Evolutionary conservation across 345 rosid genomes (phyloP).

Genomic region (Eucalyptus cloeziana): DNA sequence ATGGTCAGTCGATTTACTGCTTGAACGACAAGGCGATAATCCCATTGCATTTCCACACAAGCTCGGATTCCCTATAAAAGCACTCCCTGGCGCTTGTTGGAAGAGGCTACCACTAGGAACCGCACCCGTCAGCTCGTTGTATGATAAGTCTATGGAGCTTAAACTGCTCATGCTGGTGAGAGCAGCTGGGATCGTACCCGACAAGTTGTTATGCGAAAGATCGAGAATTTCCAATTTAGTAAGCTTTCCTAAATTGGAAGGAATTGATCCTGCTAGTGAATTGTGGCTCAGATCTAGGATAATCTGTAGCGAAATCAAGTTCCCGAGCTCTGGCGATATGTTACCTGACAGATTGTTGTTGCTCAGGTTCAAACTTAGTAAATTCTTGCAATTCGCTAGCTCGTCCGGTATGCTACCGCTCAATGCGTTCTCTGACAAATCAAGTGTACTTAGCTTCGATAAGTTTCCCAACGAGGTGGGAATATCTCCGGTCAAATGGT

Average conservation of each 20-base stretch:
- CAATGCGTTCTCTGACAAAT: constrained; percentile 32
- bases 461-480: constrained; percentile 22
- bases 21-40: constrained; percentile 16
- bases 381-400: constrained; percentile 20
- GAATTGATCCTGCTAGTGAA: constrained; percentile 43
- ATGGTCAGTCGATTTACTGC: constrained; percentile 1
- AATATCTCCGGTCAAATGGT: constrained; percentile 30
- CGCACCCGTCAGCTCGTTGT: constrained; percentile 35
- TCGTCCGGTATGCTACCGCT: constrained; percentile 21
- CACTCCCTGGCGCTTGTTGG: constrained; percentile 15
- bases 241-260: constrained; percentile 28
- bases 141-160: constrained; percentile 35
- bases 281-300: constrained; percentile 58
- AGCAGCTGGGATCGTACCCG: constrained; percentile 33
- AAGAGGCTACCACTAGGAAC: constrained; percentile 31
- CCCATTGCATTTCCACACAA: constrained; percentile 46
- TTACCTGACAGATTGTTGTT: constrained; percentile 40
- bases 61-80: constrained; percentile 38
- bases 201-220: constrained; percentile 41
- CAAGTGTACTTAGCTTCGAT: constrained; percentile 16
- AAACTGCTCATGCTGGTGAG: constrained; percentile 41
- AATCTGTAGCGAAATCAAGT: constrained; percentile 19
- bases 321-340: constrained; percentile 33
- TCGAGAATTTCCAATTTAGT: constrained; percentile 27
- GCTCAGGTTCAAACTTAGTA: constrained; percentile 39